These are phyloP conservation scores for Cordyceps fumosorosea DNA, from an alignment of 2,329 filamentous ascomycete genomes.

Conservation along the genomic window DNA sequence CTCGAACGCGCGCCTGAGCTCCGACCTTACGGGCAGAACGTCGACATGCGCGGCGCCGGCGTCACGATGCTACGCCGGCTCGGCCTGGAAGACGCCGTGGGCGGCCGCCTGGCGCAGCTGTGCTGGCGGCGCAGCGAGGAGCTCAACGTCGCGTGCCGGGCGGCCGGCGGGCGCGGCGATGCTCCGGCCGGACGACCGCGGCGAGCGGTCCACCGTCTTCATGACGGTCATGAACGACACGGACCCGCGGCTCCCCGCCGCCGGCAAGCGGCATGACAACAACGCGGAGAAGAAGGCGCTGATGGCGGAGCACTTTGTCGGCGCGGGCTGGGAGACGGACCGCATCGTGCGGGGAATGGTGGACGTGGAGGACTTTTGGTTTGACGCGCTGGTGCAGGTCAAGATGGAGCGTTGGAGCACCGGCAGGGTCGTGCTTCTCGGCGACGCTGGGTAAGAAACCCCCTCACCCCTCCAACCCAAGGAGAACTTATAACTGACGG, in stretches of 20 bases:
- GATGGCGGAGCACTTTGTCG: conserved; percentile 33
- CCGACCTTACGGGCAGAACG: conserved; percentile 36
- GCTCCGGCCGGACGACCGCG: conserved; percentile 17
- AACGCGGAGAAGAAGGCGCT: conserved; percentile 29
- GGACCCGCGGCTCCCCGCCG: conserved; percentile 17
- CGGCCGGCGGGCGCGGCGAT: conserved; percentile 19
- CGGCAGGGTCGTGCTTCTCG: conserved; percentile 35
- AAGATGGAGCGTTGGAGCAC: conserved; percentile 26
- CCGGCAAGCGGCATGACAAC: conserved; percentile 17
- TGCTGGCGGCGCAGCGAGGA: conserved; percentile 29
- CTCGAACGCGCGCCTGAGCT: conserved; percentile 33
- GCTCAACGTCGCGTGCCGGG: conserved; percentile 35
- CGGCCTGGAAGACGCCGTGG: conserved; percentile 34
- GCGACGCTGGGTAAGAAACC: conserved; percentile 35
- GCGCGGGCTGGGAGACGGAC: conserved; percentile 38
- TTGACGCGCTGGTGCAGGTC: conserved; percentile 34
- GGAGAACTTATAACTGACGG: neutral
- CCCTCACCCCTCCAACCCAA: too few species aligned
- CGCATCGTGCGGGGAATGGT: conserved; percentile 30
- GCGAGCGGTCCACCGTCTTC: conserved; percentile 16
- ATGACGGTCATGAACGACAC: conserved; percentile 25
- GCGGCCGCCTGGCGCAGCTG: conserved; percentile 39
- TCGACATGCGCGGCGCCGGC: conserved; percentile 39
- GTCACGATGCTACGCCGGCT: conserved; percentile 32
- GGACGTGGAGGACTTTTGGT: conserved; percentile 33